Base-by-base conservation (phyloP, 2,329 filamentous ascomycete species). In the Pseudofabraea citricarpa region DNA sequence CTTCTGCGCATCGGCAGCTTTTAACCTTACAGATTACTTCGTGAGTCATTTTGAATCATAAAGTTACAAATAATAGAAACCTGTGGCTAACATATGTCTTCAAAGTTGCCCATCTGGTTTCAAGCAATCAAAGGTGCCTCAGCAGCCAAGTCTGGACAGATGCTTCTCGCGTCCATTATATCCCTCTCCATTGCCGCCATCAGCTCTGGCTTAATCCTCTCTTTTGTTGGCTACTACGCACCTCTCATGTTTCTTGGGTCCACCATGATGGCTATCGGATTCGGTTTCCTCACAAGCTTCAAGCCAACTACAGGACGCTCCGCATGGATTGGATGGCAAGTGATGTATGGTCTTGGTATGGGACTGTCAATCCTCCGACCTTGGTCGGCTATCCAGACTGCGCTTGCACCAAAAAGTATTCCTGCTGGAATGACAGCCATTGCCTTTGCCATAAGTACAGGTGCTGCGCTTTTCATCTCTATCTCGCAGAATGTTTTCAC, bases 231-330 rank as follows among this genome's bases (percentile, higher is more conserved):
- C 29, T 81, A 82, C 58, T 82, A 81, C 51, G 69, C 74, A 1
- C 78, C 78, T 0, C 68, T 72, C 19, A 77, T 79, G 72, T 60
- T 79, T 15, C 27, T 70, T 13, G 69, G 69, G 10, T 70, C 75
- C 6, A 65, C 64, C 36, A 55, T 81, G 47, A 10, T 32, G 9
- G 38, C 15, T 29, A 32, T 32, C n/a, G 21, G 55, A 1, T 44
- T 70, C 75, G 75, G 73, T 23, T 65, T 80, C 46, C 66, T 79
- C 45, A 71, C 74, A 0, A 77, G 72, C 0, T 68, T 76, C 18
- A 58, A 62, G 19, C 62, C 74, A 49, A 67, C 51, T 77, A 36
- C 52, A 26, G 40, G 40, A 39, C 50, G 35, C 12, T 37, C 15
- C 13, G 35, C 33, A 53, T 50, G 35, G 44, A 37, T 27, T 50